A percentile compares a stretch with the other conserved stretches of the same genome.
Conservation (phyloP, 495 filamentous ascomycete species). For the Bombardia bombarda region DNA sequence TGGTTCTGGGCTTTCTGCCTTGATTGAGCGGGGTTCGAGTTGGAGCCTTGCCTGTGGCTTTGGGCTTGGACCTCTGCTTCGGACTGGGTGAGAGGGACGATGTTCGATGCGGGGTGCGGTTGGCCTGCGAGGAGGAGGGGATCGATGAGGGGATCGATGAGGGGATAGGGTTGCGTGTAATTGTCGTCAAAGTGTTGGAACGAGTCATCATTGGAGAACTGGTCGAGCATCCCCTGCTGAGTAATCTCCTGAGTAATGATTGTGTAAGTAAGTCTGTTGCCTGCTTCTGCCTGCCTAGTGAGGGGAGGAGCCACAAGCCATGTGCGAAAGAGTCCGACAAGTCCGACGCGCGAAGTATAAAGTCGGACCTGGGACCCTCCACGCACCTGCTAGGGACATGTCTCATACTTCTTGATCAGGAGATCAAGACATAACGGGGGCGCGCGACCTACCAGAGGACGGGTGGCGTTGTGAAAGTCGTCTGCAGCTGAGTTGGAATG, state of each 20-base stretch:
- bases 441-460: constrained; percentile 42
- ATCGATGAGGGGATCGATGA: constrained; percentile 26
- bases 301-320: no score
- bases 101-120: constrained; percentile 17
- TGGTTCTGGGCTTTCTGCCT: constrained; percentile 93
- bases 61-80: constrained; percentile 29
- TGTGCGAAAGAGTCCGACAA: no score
- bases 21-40: constrained; percentile 67
- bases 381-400: no score
- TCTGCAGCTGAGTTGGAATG: constrained; percentile 46
- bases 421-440: neutral
- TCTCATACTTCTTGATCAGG: neutral
- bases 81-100: constrained; percentile 28
- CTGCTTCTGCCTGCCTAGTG: neutral
- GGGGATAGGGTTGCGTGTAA: constrained; percentile 32
- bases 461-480: constrained; percentile 45
- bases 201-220: constrained; percentile 33
- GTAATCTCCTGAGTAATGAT: constrained; percentile 38
- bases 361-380: no score
- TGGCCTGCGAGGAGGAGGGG: constrained; percentile 36
- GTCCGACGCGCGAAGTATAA: no score
- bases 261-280: constrained; percentile 24
- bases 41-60: constrained; percentile 35
- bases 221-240: constrained; percentile 32
- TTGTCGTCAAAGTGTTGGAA: constrained; percentile 38